These are phyloP conservation scores for Lathyrus tuberosus DNA, from an alignment of 306 rosid species.

Conservation along the genomic window DNA sequence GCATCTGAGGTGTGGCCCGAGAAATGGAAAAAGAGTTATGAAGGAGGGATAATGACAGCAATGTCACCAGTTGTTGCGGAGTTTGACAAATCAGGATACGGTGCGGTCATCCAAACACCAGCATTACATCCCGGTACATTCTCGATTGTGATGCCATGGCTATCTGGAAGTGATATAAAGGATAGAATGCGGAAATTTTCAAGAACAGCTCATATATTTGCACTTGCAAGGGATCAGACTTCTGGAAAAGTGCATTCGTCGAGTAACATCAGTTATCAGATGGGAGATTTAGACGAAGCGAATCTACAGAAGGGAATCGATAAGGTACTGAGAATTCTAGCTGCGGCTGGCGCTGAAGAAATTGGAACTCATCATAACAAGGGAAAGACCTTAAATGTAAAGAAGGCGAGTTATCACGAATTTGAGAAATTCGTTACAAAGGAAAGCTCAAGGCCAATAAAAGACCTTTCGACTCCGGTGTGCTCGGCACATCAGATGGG, in stretches of 20 bases:
- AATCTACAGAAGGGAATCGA: slow-evolving; percentile 63
- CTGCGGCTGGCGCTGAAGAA: slow-evolving; percentile 90
- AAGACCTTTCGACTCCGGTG: slow-evolving; percentile 52
- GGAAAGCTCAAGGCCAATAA: slow-evolving; percentile 69
- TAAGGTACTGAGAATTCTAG: slow-evolving; percentile 68
- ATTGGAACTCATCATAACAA: slow-evolving; percentile 72
- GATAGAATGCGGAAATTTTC: slow-evolving; percentile 68
- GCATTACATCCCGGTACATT: slow-evolving; percentile 86
- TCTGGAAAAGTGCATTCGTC: slow-evolving; percentile 58
- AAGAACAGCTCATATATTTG: slow-evolving; percentile 78
- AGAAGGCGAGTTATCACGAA: slow-evolving; percentile 52
- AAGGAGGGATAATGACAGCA: slow-evolving; percentile 93
- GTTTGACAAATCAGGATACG: slow-evolving; percentile 64
- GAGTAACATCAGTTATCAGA: slow-evolving; percentile 46
- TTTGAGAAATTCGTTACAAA: slow-evolving; percentile 71
- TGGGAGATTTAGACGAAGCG: slow-evolving; percentile 55
- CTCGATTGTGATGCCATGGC: slow-evolving; percentile 80
- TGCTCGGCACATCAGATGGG: slow-evolving; percentile 95
- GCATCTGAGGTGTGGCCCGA: slow-evolving; percentile 57
- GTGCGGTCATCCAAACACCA: slow-evolving; percentile 84
- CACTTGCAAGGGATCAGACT: slow-evolving; percentile 76
- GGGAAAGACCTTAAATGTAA: slow-evolving; percentile 64
- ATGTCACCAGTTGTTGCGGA: slow-evolving; percentile 72
- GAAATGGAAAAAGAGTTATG: slow-evolving; percentile 66
- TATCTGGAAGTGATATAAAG: slow-evolving; percentile 64